These are phyloP conservation scores for Cryphonectria carpinicola DNA, from an alignment of 2,329 filamentous ascomycete genomes.

Conservation along the genomic window DNA sequence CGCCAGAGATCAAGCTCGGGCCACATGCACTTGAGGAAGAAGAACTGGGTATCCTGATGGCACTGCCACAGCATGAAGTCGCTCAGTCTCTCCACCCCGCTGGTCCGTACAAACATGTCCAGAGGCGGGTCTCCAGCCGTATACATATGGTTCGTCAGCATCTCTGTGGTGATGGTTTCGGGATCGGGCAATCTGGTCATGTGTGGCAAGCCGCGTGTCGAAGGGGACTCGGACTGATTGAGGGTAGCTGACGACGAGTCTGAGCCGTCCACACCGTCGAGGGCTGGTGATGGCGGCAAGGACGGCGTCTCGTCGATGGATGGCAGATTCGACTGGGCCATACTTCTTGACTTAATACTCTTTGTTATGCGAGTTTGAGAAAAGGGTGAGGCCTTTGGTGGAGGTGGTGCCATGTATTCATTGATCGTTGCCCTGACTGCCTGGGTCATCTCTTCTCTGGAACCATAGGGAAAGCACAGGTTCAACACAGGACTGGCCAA, in stretches of 20 bases:
- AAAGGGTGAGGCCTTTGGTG: conserved; percentile 71
- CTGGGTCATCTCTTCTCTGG: conserved; percentile 90
- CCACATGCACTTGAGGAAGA: conserved; percentile 92
- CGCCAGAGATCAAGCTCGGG: conserved; percentile 94
- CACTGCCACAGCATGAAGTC: conserved; percentile 99
- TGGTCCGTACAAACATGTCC: conserved; percentile 89
- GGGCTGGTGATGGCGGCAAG: conserved; percentile 47
- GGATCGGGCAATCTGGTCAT: conserved; percentile 66
- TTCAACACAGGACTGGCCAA: conserved; percentile 66
- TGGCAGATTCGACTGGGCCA: conserved; percentile 52
- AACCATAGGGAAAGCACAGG: conserved; percentile 97
- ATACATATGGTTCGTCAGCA: conserved; percentile 84
- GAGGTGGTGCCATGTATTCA: conserved; percentile 78
- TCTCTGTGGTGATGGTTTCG: conserved; percentile 83
- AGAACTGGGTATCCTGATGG: conserved; percentile 88
- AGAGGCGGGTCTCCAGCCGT: conserved; percentile 84
- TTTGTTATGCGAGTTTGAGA: conserved; percentile 86
- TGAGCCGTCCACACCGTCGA: conserved; percentile 56
- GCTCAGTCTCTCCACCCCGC: conserved; percentile 87
- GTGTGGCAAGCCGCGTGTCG: conserved; percentile 39
- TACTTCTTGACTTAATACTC: conserved; percentile 75
- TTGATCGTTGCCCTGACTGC: conserved; percentile 86
- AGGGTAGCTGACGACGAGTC: conserved; percentile 65
- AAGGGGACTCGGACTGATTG: conserved; percentile 50
- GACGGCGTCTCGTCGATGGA: conserved; percentile 55